These are phyloP conservation scores for Botrytis elliptica DNA, from an alignment of 2,329 filamentous ascomycete species.

Conservation along the genomic window DNA sequence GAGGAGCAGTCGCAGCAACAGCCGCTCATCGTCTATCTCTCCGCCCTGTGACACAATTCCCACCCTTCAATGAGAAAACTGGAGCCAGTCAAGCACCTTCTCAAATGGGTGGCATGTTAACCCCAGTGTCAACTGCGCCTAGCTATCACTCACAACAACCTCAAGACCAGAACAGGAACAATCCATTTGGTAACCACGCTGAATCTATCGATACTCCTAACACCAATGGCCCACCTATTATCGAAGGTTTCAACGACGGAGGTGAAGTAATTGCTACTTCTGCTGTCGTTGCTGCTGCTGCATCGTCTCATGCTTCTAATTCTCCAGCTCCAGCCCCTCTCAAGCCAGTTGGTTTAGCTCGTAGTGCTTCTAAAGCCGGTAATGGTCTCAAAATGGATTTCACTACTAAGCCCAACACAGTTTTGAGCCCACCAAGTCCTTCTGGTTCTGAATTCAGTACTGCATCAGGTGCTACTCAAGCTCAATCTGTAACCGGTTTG, in stretches of 20 bases:
- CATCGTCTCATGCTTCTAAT: slow-evolving; percentile 24
- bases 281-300: slow-evolving; percentile 26
- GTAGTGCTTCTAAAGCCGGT: slow-evolving; percentile 58
- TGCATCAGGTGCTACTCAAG: slow-evolving; percentile 48
- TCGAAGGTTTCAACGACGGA: slow-evolving; percentile 42
- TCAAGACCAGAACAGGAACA: slow-evolving; percentile 54
- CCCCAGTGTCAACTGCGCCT: neutral
- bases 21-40: slow-evolving; percentile 78
- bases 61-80: slow-evolving; percentile 56
- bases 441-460: slow-evolving; percentile 63
- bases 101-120: neutral
- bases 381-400: slow-evolving; percentile 52
- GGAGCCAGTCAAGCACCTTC: neutral
- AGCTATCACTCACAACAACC: neutral
- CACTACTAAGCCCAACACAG: slow-evolving; percentile 44
- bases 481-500: slow-evolving; percentile 50
- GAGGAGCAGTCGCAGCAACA: slow-evolving; percentile 43
- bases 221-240: slow-evolving; percentile 44
- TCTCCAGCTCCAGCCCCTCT: slow-evolving; percentile 19
- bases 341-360: slow-evolving; percentile 40
- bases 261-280: slow-evolving; percentile 42
- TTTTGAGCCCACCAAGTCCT: slow-evolving; percentile 54
- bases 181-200: slow-evolving; percentile 69
- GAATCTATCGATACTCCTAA: slow-evolving; percentile 48
- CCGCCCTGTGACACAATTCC: slow-evolving; percentile 80